A percentile compares a stretch with the other conserved stretches of the same genome.
These are phyloP conservation scores for Quercus engelmannii DNA, from an alignment of 306 rosid genomes.

Conservation along the genomic window DNA sequence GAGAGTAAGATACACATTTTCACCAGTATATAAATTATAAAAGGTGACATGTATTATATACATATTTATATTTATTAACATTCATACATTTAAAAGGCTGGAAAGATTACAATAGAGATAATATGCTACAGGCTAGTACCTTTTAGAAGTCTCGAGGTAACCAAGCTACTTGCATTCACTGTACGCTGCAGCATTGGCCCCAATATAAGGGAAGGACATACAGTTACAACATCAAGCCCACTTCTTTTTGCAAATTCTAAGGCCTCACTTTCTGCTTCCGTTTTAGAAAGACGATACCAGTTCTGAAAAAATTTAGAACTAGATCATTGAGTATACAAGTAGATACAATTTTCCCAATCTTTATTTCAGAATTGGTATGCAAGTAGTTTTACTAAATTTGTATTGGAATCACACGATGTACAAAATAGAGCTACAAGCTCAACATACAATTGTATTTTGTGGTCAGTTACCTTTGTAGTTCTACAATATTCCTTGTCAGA, in stretches of 20 bases:
- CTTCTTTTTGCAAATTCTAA: constrained; percentile 44
- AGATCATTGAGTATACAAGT: background rate
- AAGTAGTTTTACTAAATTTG: background rate
- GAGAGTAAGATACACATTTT: too few relatives aligned
- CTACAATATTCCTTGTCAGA: constrained; percentile 41
- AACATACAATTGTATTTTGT: background rate
- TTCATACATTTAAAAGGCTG: background rate
- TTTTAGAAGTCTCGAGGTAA: constrained; percentile 43
- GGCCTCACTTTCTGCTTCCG: constrained; percentile 71
- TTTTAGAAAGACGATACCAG: constrained; percentile 76
- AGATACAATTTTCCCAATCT: too few relatives aligned
- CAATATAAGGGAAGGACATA: constrained; percentile 47
- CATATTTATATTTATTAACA: too few relatives aligned
- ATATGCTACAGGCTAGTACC: constrained; percentile 32
- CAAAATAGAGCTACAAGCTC: background rate
- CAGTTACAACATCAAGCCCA: constrained; percentile 47
- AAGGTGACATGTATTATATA: too few relatives aligned
- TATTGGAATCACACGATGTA: background rate
- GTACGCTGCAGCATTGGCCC: constrained; percentile 69
- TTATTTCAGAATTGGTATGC: too few relatives aligned
- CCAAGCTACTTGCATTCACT: constrained; percentile 56
- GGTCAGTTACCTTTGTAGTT: constrained; percentile 27
- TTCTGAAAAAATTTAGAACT: constrained; percentile 39
- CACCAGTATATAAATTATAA: too few relatives aligned
- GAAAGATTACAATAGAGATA: background rate